Evolutionary conservation across 768 basidiomycete genomes (phyloP), one percentile per base, ranked within the genome.

Genomic region (Sarcomyxa edulis): DNA sequence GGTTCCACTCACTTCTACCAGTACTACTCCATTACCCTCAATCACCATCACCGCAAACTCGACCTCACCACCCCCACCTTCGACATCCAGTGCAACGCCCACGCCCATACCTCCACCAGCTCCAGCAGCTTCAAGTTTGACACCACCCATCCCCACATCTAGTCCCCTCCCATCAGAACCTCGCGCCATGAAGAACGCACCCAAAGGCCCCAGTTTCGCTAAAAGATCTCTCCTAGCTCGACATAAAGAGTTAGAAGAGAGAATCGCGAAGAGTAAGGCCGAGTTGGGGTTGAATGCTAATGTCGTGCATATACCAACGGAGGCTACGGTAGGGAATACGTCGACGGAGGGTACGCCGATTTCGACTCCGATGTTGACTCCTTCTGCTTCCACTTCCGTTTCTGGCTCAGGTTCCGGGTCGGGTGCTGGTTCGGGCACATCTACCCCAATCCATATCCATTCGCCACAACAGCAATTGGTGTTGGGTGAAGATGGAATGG

Each of bases 161-260:
- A n/a, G n/a, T n/a, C n/a, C n/a, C n/a, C 35, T 27, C 18, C 54
- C 65, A 6, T 58, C 64, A 12, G 67, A 67, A 41, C 62, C 66
- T 14, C 60, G 58, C 22, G 59, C 62, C 7, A 59, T 64, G 56
- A 63, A 65, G 44, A 64, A 54, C 33, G 49, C 57, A 9, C 62
- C 67, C 2, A 62, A 55, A 31, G 58, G 54, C 11, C 64, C 67
- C n/a, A 65, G 55, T 36, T 63, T 50, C 38, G 52, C 54, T 16
- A 68, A 66, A 44, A 59, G 61, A 9, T 58, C 62, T 12, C 54
- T 70, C 11, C 27, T 65, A 20, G 66, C 63, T 6, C 55, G 64
- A 42, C 65, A 69, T 37, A 70, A 62, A 53, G 70, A 71, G 24
- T 49, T 72, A 20, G 68, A 72, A 46, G 65, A 68, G 40, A 55